Conservation (phyloP, 805 yeast species). For the Metschnikowia dekortorum region DNA sequence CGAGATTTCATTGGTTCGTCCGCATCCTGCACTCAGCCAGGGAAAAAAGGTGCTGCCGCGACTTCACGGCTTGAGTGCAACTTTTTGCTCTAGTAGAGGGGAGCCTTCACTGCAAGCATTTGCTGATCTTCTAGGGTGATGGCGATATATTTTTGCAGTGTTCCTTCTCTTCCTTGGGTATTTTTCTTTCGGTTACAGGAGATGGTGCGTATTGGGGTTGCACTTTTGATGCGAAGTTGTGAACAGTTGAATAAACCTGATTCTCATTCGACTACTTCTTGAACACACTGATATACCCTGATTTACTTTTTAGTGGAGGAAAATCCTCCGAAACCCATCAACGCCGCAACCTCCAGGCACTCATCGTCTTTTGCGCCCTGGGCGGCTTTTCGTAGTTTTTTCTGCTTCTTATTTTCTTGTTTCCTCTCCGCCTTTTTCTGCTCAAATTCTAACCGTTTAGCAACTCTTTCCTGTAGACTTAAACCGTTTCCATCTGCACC, state of each 20-base stretch:
- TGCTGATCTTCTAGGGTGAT: too few relatives aligned
- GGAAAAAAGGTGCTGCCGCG: constrained; percentile 1
- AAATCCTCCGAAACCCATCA: constrained; percentile 41
- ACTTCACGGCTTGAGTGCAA: neutral
- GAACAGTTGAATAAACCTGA: neutral
- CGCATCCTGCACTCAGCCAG: constrained; percentile 1
- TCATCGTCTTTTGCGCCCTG: constrained; percentile 12
- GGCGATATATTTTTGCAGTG: too few relatives aligned
- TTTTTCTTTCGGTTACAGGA: too few relatives aligned
- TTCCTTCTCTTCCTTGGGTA: too few relatives aligned
- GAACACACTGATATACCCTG: neutral
- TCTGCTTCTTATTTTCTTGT: constrained; percentile 20
- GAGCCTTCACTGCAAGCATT: too few relatives aligned
- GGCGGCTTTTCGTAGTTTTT: constrained; percentile 7
- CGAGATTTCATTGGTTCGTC: constrained; percentile 10
- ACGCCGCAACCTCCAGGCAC: constrained; percentile 41
- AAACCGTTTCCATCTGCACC: constrained; percentile 12
- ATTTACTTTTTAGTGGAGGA: constrained; percentile 36
- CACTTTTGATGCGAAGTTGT: neutral
- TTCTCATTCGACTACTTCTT: neutral
- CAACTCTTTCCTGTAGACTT: constrained; percentile 39
- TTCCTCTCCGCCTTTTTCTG: constrained; percentile 28
- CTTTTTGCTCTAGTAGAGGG: too few relatives aligned
- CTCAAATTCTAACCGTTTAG: constrained; percentile 35
- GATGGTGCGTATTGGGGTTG: neutral